phyloP scores from a whole-genome alignment of 2,329 filamentous ascomycete genomes.

The Penicillium capsulatum region DNA sequence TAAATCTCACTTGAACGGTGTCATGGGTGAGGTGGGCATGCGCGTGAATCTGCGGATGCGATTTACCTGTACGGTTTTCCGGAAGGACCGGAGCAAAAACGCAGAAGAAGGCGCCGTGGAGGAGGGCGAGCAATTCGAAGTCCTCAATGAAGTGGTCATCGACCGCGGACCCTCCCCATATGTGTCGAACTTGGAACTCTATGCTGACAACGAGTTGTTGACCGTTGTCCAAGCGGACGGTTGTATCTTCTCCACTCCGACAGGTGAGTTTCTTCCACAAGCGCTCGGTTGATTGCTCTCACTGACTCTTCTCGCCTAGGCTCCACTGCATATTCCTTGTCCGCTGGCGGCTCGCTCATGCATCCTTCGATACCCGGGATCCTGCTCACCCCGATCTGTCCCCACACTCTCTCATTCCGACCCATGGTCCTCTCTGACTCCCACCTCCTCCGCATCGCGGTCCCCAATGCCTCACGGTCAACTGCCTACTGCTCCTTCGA shows the following conservation, averaged over 20 bases:
- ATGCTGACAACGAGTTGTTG: conserved; percentile 89
- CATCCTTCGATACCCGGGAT: conserved; percentile 97
- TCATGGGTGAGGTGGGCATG: conserved; percentile 96
- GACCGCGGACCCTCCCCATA: conserved; percentile 95
- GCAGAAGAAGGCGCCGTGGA: conserved; percentile 60
- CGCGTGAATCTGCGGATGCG: conserved; percentile 97
- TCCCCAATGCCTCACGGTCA: conserved; percentile 78
- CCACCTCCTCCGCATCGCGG: conserved; percentile 81
- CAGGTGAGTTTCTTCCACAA: conserved; percentile 50
- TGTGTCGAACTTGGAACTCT: conserved; percentile 93
- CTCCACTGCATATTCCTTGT: conserved; percentile 92
- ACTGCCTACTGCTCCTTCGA: conserved; percentile 97
- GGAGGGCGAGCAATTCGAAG: conserved; percentile 94
- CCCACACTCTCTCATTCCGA: conserved; percentile 92
- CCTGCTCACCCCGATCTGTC: conserved; percentile 93
- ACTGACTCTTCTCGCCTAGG: conserved; percentile 37
- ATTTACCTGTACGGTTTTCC: conserved; percentile 96
- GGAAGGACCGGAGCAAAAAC: conserved; percentile 52
- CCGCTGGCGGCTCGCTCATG: conserved; percentile 89
- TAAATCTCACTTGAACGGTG: conserved; percentile 75
- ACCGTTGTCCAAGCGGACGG: conserved; percentile 96
- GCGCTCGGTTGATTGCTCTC: neutral
- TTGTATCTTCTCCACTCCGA: conserved; percentile 96
- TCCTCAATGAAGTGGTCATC: conserved; percentile 97
- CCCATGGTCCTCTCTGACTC: conserved; percentile 97